Evolutionary conservation across 768 basidiomycete species (phyloP), one percentile per base, ranked within the genome.

Genomic region (Mycena chlorophos): DNA sequence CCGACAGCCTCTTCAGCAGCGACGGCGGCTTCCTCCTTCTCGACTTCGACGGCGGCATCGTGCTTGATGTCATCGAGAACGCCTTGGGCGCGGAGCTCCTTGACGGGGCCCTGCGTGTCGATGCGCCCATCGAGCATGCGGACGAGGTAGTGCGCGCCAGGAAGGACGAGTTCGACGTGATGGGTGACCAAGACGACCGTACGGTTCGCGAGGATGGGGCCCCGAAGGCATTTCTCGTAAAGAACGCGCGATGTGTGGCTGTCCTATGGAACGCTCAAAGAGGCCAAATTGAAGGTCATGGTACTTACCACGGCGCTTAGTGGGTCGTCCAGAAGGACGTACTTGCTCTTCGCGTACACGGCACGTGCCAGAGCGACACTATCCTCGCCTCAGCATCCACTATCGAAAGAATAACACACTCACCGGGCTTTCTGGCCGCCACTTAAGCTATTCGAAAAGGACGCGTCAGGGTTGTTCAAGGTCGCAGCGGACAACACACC

Each of bases 51-150:
- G 17, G 79, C 74, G 13, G 82, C 81, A 38, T 80, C 80, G 14
- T 73, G 73, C 0, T 78, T 64, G 34, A 93, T 84, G n/a, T 81
- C 71, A n/a, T 87, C 83, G 12, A 93, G 73, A 2, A 86, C 67
- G 6, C 89, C 89, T 42, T 73, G 76, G 0, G 77, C 76, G 1
- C 81, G 80, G 6, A 93, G 74, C 5, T 89, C 87, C 31, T 78
- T 77, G 13, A 88, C 74, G 0, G 79, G 81, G 4, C 91, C 91
- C 64, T 89, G 84, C 0, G 82, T 80, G 63, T 91, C 89, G 49
- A 92, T 84, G 12, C 89, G 83, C 4, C 91, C 91, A 64, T 92
- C 90, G 2, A 90, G 77, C 80, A 93, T 86, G 22, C 89, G 83
- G 14, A 92, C 78, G 3, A 93, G 70, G 63, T 91, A 91, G 63